A percentile compares a stretch with the other conserved stretches of the same genome.
Conservation (phyloP, 768 basidiomycete species). For the Leccinum aurantiacum region DNA sequence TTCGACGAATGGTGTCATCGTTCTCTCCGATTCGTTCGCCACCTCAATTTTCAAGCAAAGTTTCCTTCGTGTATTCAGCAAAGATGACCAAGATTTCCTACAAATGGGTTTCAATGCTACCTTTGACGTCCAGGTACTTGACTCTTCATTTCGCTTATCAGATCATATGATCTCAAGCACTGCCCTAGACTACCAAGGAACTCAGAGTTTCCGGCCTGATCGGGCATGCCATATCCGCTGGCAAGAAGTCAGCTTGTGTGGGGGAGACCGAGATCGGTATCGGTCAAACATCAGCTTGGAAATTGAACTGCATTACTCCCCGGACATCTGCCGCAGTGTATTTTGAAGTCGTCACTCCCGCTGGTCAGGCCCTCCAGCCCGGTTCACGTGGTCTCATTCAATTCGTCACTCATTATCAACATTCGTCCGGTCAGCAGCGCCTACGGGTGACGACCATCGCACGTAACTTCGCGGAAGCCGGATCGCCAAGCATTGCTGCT, state of each 20-base stretch:
- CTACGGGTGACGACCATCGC: slow-evolving; percentile 98
- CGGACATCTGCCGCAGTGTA: slow-evolving; percentile 89
- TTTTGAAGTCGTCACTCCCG: slow-evolving; percentile 98
- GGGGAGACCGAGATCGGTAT: slow-evolving; percentile 99
- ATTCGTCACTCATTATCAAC: slow-evolving; percentile 98
- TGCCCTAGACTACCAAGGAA: slow-evolving; percentile 89
- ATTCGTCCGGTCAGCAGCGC: slow-evolving; percentile 91
- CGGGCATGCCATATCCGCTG: slow-evolving; percentile 95
- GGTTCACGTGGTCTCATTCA: slow-evolving; percentile 94
- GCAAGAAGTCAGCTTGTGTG: slow-evolving; percentile 94
- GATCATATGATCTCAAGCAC: slow-evolving; percentile 3
- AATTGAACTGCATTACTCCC: slow-evolving; percentile 87
- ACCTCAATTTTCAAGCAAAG: slow-evolving; percentile 99
- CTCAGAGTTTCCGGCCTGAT: slow-evolving; percentile 98
- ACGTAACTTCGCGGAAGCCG: slow-evolving; percentile 95
- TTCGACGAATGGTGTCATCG: slow-evolving; percentile 94
- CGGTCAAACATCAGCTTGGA: slow-evolving; percentile 98
- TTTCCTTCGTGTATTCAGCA: slow-evolving; percentile 89
- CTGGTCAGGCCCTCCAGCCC: slow-evolving; percentile 86
- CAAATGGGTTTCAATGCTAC: slow-evolving; percentile 99
- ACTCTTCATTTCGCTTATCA: neutral
- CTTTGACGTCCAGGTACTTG: slow-evolving; percentile 88
- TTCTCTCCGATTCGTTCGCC: slow-evolving; percentile 94
- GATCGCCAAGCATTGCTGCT: slow-evolving; percentile 88
- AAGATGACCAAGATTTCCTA: slow-evolving; percentile 88